Conservation (phyloP, 2,329 filamentous ascomycete species). For the Monilinia laxa region DNA sequence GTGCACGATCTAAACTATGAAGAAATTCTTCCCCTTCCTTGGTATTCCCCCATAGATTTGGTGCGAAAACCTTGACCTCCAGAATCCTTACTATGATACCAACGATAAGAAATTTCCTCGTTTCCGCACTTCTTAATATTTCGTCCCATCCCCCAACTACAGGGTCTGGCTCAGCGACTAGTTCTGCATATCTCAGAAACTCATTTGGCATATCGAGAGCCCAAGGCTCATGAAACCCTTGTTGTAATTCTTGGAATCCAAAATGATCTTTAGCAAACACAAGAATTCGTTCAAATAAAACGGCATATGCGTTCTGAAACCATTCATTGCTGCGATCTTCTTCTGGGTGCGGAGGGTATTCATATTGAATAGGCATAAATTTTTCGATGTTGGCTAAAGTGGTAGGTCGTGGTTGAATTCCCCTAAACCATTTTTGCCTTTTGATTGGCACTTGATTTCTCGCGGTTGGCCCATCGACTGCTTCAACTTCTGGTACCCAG, state of each 20-base stretch:
- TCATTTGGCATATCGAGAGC: slow-evolving; percentile 25
- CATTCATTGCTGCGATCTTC: slow-evolving; percentile 31
- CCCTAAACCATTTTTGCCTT: neutral
- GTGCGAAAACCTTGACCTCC: slow-evolving; percentile 33
- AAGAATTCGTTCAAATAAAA: slow-evolving; percentile 23
- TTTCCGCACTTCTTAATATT: slow-evolving; percentile 29
- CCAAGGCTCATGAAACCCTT: slow-evolving; percentile 27
- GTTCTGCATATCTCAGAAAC: slow-evolving; percentile 31
- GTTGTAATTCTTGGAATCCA: slow-evolving; percentile 24
- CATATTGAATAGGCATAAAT: slow-evolving; percentile 25
- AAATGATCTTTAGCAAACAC: slow-evolving; percentile 27
- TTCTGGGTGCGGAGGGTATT: slow-evolving; percentile 26
- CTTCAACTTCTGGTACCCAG: neutral
- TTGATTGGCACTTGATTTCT: neutral
- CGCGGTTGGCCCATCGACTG: neutral
- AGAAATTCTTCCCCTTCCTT: slow-evolving; percentile 31
- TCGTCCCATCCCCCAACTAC: slow-evolving; percentile 32
- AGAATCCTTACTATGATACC: slow-evolving; percentile 32
- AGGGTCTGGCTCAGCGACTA: slow-evolving; percentile 33
- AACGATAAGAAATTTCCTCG: slow-evolving; percentile 34
- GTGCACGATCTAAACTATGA: slow-evolving; percentile 30
- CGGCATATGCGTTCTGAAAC: slow-evolving; percentile 29
- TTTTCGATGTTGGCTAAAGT: slow-evolving; percentile 18
- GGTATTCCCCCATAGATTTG: slow-evolving; percentile 33
- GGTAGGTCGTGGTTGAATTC: neutral